Evolutionary conservation across 257 asterid genomes (phyloP), one percentile per base, ranked within the genome.

Genomic region (Salvia miltiorrhiza): DNA sequence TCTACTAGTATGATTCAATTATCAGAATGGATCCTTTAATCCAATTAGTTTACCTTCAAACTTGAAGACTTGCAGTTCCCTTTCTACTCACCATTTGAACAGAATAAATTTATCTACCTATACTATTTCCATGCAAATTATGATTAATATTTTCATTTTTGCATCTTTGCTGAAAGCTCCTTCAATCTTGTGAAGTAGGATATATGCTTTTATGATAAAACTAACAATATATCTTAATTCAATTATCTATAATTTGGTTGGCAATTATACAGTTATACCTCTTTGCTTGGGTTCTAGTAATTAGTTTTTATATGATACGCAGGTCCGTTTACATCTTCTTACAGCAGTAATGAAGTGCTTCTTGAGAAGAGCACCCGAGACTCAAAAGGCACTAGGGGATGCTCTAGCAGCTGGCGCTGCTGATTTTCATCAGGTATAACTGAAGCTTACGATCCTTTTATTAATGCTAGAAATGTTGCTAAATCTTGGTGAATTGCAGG

Each of bases 261-360:
- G 17, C 35, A 21, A 43, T 35, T 19, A 32, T 66, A 73, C 60
- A 30, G 48, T 71, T 63, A 21, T 52, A 57, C 17, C 41, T 30
- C 40, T 41, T 26, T 45, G 23, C 50, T 75, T 41, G 56, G 59
- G 68, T 55, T 75, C 64, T 20, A 37, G 43, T 39, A 58, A 69
- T 65, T 74, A 61, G 54, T 61, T 71, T 23, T 74, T 74, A 37
- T 73, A 65, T 78, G 62, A 59, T 82, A 24, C 71, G 57, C 86
- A 94, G 99, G 99, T 94, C 50, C 99, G 95, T 63, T 75, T 94
- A 63, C 99, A 91, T 78, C 86, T 94, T 78, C 97, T 94, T 70
- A 89, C 97, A 5, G 96, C 99, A 67, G 93, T 86, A 68, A 84
- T 87, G 85, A 94, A 89, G 84, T 94, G 99, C 76, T 94, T 94